Percentiles rank a stretch among this genome's conserved stretches.
Conservation (phyloP, 805 yeast genomes). For the Starmerella davenportii region DNA sequence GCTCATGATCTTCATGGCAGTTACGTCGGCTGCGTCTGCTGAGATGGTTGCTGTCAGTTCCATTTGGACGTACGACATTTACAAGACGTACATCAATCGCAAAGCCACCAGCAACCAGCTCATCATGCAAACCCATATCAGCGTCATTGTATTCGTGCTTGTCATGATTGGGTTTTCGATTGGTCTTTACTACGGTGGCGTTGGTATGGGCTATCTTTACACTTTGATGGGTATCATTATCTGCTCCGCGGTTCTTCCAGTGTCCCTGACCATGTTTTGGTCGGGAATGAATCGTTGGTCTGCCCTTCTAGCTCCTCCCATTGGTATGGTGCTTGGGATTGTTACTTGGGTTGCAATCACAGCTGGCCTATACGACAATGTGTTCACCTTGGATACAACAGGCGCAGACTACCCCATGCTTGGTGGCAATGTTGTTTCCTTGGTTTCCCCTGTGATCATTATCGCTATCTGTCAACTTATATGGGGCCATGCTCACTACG, state of each 20-base stretch:
- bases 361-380: slow-evolving; percentile 26
- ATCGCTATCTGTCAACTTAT: slow-evolving; percentile 46
- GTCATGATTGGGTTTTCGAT: slow-evolving; percentile 69
- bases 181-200: slow-evolving; percentile 64
- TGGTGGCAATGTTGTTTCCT: slow-evolving; percentile 71
- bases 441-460: slow-evolving; percentile 50
- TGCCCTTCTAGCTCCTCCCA: slow-evolving; percentile 56
- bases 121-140: slow-evolving; percentile 46
- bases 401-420: slow-evolving; percentile 80
- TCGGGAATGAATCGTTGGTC: slow-evolving; percentile 44
- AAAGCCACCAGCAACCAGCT: slow-evolving; percentile 56
- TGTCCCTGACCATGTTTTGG: slow-evolving; percentile 53
- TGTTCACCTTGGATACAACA: slow-evolving; percentile 35
- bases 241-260: slow-evolving; percentile 71
- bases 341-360: slow-evolving; percentile 41
- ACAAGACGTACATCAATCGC: slow-evolving; percentile 65
- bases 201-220: slow-evolving; percentile 73
- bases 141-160: slow-evolving; percentile 43
- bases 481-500: slow-evolving; percentile 55
- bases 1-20: slow-evolving; percentile 74
- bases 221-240: slow-evolving; percentile 81
- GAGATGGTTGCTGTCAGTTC: slow-evolving; percentile 80
- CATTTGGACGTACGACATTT: slow-evolving; percentile 68
- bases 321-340: slow-evolving; percentile 59
- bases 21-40: slow-evolving; percentile 81